A percentile compares a stretch with the other conserved stretches of the same genome.
These are phyloP conservation scores for Xylaria cubensis DNA, from an alignment of 495 filamentous ascomycete genomes.

Conservation along the genomic window DNA sequence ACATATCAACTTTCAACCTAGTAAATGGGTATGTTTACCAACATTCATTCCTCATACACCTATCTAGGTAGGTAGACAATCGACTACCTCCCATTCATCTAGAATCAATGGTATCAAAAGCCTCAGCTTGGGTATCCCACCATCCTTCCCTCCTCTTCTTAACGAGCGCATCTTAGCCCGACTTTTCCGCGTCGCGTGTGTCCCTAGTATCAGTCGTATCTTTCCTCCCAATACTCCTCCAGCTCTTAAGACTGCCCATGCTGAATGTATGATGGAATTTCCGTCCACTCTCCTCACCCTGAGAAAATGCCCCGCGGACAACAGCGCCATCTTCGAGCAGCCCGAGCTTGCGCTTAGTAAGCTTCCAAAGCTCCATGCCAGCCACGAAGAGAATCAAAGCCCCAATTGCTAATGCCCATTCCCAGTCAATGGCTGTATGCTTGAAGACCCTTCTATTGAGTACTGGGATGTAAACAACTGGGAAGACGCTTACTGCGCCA, in stretches of 20 bases:
- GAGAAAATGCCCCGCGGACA: conserved; percentile 47
- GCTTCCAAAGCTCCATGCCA: conserved; percentile 73
- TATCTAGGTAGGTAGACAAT: not conserved
- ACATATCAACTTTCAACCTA: not conserved
- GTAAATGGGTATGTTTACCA: not conserved
- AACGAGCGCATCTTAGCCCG: conserved; percentile 20
- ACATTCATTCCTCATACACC: not conserved
- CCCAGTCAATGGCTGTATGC: conserved; percentile 75
- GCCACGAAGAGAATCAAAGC: conserved; percentile 66
- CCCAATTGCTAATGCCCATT: conserved; percentile 69
- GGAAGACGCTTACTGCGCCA: conserved; percentile 72
- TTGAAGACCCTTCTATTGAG: conserved; percentile 76
- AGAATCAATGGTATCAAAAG: not conserved
- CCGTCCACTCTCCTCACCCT: conserved; percentile 47
- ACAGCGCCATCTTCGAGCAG: conserved; percentile 54
- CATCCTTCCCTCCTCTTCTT: not conserved
- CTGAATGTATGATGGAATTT: conserved; percentile 48
- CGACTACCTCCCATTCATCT: not conserved
- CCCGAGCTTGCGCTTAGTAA: conserved; percentile 58
- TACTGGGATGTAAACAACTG: conserved; percentile 74
- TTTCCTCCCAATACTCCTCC: conserved; percentile 42
- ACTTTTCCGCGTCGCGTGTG: conserved; percentile 29
- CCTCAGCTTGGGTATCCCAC: conserved; percentile 4
- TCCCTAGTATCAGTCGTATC: conserved; percentile 39
- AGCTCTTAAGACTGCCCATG: conserved; percentile 52